These are phyloP conservation scores for Puccinia polysora DNA, from an alignment of 1,284 basidiomycete species.

Conservation along the genomic window DNA sequence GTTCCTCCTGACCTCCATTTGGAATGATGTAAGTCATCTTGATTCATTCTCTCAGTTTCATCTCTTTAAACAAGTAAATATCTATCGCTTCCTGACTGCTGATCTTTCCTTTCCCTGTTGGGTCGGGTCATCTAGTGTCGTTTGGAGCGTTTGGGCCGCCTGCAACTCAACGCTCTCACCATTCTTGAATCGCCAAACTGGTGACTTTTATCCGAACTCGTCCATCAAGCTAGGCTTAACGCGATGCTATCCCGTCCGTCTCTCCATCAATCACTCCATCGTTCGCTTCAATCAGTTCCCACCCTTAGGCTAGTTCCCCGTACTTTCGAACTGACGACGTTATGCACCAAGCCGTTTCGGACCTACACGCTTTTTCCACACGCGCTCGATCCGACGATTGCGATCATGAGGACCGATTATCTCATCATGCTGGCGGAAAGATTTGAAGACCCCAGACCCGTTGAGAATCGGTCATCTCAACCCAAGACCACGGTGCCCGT, in stretches of 20 bases:
- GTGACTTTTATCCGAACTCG: neutral
- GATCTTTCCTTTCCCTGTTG: no score
- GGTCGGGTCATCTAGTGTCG: no score
- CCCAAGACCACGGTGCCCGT: slow-evolving; percentile 11
- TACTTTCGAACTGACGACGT: slow-evolving; percentile 53
- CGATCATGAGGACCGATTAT: slow-evolving; percentile 22
- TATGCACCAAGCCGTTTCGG: slow-evolving; percentile 65
- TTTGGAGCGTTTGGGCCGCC: no score
- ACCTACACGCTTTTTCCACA: slow-evolving; percentile 68
- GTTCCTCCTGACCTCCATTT: no score
- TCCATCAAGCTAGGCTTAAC: neutral
- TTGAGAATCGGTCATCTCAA: neutral
- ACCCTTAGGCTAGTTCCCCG: neutral
- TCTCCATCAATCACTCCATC: slow-evolving; percentile 1
- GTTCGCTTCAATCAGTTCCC: neutral
- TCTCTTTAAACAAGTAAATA: no score
- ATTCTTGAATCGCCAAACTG: no score
- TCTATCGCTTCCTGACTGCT: no score
- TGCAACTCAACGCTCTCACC: no score
- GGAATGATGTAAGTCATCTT: no score
- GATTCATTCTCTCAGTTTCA: no score
- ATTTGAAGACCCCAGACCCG: neutral
- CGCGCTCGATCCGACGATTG: slow-evolving; percentile 52
- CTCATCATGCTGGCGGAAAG: slow-evolving; percentile 20
- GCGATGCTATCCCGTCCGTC: neutral